Base-by-base conservation (phyloP, 2,329 filamentous ascomycete genomes). In the Colletotrichum lini region DNA sequence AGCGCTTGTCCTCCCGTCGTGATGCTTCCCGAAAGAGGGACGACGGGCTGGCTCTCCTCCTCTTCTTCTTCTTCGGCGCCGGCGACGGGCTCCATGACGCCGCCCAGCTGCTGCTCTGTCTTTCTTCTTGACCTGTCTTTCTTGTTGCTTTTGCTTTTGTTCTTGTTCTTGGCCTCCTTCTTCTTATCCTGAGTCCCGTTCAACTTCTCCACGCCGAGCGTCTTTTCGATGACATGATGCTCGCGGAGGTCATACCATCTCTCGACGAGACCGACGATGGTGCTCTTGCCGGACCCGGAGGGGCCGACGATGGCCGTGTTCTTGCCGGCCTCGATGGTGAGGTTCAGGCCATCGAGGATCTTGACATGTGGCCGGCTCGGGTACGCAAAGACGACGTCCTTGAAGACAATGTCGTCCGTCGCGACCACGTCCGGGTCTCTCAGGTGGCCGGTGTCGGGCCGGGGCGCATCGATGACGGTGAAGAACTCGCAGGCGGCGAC, bases 231-330 rank as follows among this genome's bases (percentile, higher is more conserved):
- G n/a, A 84, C 75, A 64, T 86, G 80, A 70, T 90, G 85, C 7
- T 87, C 83, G 44, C 86, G 82, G 0, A 92, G 82, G 2, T 89
- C 88, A 77, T 94, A 94, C 91, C 92, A 94, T 44, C 92, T 84
- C 77, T 94, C 90, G 3, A 94, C 82, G 2, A 95, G 81, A 0
- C 90, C 91, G 0, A 94, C 89, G 38, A 94, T 89, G 0, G 93
- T 95, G 59, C 90, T 93, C 79, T 95, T 95, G 0, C 93, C 93
- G 4, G 88, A 91, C 0, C 93, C 93, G 2, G 91, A 93, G 0
- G 91, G 88, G 0, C 93, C 93, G 23, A 95, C 92, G 21, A 95
- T 91, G 2, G 93, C 93, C 0, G 92, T 94, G 2, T 91, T 87
- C 76, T 93, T 92, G 21, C 91, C 90, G 6, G 88, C 84, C 71